A percentile compares a stretch with the other conserved stretches of the same genome.
Evolutionary conservation across 2,329 filamentous ascomycete species (phyloP).

Genomic region (Trichoderma sp.): DNA sequence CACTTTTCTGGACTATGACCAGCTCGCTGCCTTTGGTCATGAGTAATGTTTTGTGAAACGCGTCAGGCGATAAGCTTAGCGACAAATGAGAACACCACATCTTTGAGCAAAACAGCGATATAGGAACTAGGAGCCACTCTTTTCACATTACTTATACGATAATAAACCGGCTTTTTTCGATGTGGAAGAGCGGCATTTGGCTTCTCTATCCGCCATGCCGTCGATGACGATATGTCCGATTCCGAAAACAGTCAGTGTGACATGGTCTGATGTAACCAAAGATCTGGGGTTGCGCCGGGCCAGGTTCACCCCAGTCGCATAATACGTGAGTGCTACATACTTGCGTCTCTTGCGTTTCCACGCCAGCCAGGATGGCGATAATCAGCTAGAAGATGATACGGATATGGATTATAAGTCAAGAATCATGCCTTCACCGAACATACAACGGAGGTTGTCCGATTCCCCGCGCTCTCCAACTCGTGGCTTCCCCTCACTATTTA

Average conservation of each 20-base stretch:
- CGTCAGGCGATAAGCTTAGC: not conserved
- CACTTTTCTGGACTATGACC: not conserved
- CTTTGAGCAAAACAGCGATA: not conserved
- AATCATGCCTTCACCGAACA: not conserved
- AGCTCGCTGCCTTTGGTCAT: not conserved
- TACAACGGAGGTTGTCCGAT: conserved; percentile 15
- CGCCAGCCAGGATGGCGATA: not conserved
- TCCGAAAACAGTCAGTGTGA: not conserved
- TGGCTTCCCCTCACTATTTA: conserved; percentile 2
- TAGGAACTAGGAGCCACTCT: not conserved
- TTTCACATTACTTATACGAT: not conserved
- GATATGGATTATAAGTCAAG: not conserved
- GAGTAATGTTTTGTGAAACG: not conserved
- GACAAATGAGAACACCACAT: not conserved
- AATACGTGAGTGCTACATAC: not conserved
- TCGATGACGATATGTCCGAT: not conserved
- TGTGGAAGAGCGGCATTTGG: not conserved
- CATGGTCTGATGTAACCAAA: not conserved
- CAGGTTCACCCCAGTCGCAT: not conserved
- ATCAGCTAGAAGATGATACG: conserved; percentile 19
- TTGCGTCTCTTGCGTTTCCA: not conserved
- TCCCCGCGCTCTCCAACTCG: conserved; percentile 12
- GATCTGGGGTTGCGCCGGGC: not conserved
- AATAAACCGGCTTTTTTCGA: not conserved
- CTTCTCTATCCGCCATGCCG: not conserved